Evolutionary conservation across 345 rosid genomes (phyloP).

Genomic region (Eucalyptus marginata): DNA sequence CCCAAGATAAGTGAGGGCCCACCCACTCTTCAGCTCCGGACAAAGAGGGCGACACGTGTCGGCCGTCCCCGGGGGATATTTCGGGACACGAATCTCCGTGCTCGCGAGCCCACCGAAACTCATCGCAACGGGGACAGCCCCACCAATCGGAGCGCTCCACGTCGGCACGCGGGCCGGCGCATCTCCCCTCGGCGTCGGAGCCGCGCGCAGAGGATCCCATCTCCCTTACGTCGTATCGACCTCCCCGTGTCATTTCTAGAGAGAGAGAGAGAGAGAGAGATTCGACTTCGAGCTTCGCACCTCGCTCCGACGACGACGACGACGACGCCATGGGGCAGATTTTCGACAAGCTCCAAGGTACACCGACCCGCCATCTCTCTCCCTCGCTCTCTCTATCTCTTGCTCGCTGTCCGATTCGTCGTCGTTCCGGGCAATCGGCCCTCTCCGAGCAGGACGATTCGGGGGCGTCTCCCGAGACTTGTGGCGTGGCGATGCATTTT

Average conservation of each 20-base stretch:
- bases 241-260: neutral
- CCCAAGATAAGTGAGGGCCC: neutral
- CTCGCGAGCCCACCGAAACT: too few relatives aligned
- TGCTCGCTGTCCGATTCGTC: neutral
- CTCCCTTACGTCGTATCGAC: neutral
- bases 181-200: neutral
- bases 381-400: neutral
- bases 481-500: neutral
- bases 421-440: neutral
- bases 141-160: neutral
- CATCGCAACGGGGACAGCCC: neutral
- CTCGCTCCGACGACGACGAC: neutral
- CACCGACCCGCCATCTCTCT: neutral
- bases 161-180: neutral
- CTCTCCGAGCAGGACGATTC: neutral
- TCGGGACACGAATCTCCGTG: neutral
- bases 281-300: neutral
- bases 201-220: neutral
- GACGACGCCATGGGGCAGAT: constrained; percentile 61
- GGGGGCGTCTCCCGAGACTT: neutral
- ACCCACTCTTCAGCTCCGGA: neutral
- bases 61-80: too few relatives aligned
- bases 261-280: neutral
- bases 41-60: neutral
- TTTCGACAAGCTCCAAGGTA: constrained; percentile 60